Base-by-base conservation (phyloP, 2,329 filamentous ascomycete species). In the Zymoseptoria pseudotritici region DNA sequence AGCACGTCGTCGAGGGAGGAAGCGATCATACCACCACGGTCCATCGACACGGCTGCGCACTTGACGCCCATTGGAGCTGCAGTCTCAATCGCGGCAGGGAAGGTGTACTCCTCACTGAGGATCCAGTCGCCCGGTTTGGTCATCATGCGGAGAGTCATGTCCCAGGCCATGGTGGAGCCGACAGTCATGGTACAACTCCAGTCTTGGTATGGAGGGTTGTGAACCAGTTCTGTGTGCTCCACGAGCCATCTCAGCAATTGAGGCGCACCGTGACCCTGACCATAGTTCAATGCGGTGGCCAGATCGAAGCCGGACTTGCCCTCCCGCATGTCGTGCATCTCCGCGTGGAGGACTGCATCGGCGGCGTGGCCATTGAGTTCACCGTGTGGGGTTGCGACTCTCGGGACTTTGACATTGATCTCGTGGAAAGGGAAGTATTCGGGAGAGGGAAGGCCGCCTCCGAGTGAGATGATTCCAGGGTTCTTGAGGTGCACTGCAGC, bases 191-290 rank as follows among this genome's bases (percentile, higher is more conserved):
- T 87, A 69, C 90, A 90, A 65, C 84, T 82, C 94, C 94, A 99
- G 77, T 99, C 92, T 54, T 86, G 82, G 72, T 97, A 97, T 0
- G 90, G 90, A 17, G 93, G 92, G 62, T 85, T 82, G 74, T 91
- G 90, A 17, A 96, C 86, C 58, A 97, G 85, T 77, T 99, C 93
- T 0, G 92, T 96, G 76, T 97, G 94, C 78, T 99, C 94, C 0
- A 92, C 95, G 55, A 97, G 81, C 77, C 89, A 97, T 61, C 94
- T 86, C 63, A 97, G 79, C 74, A 99, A 80, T 76, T 96, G 94
- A 3, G 91, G 88, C 10, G 90, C 85, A 19, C 94, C 94, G 19
- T 86, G 86, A 8, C 91, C 87, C 76, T 96, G 91, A 36, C 89
- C 90, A 73, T 99, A 99, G 77, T 99, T 97, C 73, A 97, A 86